These are phyloP conservation scores for Trametes gibbosa DNA, from an alignment of 768 basidiomycete species.

Conservation along the genomic window DNA sequence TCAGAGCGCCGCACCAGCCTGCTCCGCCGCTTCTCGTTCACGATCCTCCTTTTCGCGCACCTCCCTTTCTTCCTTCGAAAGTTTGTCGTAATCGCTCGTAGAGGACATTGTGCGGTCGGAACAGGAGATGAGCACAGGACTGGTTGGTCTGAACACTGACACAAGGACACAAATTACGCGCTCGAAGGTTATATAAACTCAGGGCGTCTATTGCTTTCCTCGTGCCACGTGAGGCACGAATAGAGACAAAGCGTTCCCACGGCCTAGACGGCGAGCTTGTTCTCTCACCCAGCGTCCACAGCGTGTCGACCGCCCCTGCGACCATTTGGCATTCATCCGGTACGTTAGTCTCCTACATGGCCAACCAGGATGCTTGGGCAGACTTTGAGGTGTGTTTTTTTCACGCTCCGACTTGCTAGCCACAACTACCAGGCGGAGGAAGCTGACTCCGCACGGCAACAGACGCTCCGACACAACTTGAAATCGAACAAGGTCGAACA, in stretches of 20 bases:
- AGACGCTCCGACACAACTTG: slow-evolving; percentile 70
- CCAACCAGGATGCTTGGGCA: slow-evolving; percentile 57
- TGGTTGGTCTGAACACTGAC: not conserved
- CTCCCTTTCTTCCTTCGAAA: slow-evolving; percentile 75
- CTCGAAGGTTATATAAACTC: no score
- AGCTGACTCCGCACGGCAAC: slow-evolving; percentile 21
- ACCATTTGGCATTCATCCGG: not conserved
- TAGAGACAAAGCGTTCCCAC: slow-evolving; percentile 5
- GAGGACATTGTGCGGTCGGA: slow-evolving; percentile 30
- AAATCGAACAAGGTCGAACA: slow-evolving; percentile 81
- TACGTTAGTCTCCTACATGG: slow-evolving; percentile 42
- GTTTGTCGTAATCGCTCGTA: slow-evolving; percentile 66
- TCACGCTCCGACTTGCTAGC: slow-evolving; percentile 7
- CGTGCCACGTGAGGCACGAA: slow-evolving; percentile 14
- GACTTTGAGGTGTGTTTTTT: slow-evolving; percentile 66
- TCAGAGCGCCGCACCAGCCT: slow-evolving; percentile 58
- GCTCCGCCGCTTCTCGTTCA: slow-evolving; percentile 72
- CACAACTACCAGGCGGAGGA: not conserved
- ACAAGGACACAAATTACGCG: no score
- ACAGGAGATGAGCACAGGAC: slow-evolving; percentile 28
- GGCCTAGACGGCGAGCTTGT: slow-evolving; percentile 2
- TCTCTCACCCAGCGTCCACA: slow-evolving; percentile 7
- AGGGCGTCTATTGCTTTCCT: not conserved
- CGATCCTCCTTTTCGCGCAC: slow-evolving; percentile 65
- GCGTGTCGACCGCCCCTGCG: slow-evolving; percentile 6